Evolutionary conservation across 306 rosid species (phyloP), one percentile per base, ranked within the genome.

Genomic region (Quercus gilva): DNA sequence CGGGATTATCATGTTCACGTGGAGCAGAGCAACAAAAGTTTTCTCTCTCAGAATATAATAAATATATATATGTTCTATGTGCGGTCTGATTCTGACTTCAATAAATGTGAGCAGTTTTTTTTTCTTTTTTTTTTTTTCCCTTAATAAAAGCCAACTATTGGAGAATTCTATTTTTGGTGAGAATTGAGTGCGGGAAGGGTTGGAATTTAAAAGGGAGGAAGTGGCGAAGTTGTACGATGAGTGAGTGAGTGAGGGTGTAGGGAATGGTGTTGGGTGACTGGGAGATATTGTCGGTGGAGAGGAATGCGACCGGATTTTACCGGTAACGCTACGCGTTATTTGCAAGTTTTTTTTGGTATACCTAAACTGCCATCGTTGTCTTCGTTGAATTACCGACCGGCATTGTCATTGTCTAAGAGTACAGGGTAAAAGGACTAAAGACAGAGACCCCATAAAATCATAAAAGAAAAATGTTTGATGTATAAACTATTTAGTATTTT

Each of bases 211-310:
- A 80, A 55, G n/a, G 26, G 67, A 8, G 4, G 15, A 33, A 45
- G 37, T 26, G 28, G 7, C 69, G 63, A 33, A 64, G 37, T 18
- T 52, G 12, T 8, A 41, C 8, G 45, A 41, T 2, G 45, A 41
- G 41, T 6, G 20, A 17, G 33, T 13, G 26, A 8, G 7, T 33
- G 14, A 3, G 6, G 69, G 3, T 17, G 25, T 67, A 61, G 71
- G 78, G 81, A 70, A 45, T 4, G 35, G 31, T 41, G 35, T 11
- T 41, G 61, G 11, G 73, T 41, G 76, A 84, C 84, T 49, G 84
- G 80, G 26, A 57, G 29, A 45, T 75, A 69, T 31, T 84, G 90
- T 87, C 90, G 90, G 90, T 87, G 86, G 68, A 21, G 18, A 25
- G 51, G 65, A 73, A 49, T 33, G 51, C 64, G 65, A 87, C 88